These are phyloP conservation scores for Fomitopsis betulina DNA, from an alignment of 1,284 basidiomycete species.

Conservation along the genomic window DNA sequence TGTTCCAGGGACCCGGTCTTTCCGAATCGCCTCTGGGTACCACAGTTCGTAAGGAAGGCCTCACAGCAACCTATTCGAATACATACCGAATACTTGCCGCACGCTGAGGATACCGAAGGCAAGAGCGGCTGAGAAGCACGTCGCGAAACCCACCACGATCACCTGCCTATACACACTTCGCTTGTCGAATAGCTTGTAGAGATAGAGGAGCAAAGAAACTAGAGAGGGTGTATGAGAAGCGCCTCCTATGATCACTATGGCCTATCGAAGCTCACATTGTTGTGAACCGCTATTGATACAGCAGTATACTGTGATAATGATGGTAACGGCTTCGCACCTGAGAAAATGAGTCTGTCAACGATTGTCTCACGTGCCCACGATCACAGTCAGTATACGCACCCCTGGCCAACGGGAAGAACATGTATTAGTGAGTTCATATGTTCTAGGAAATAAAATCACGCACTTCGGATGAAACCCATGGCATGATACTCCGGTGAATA, in stretches of 20 bases:
- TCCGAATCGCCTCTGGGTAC: not conserved
- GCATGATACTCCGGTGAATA: not conserved
- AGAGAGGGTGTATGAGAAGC: not conserved
- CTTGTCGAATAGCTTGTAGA: not conserved
- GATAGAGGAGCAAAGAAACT: not conserved
- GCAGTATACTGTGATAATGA: not conserved
- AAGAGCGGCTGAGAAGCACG: not conserved
- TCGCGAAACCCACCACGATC: not conserved
- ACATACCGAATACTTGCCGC: not conserved
- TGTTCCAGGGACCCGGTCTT: not conserved
- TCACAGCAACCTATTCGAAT: not conserved
- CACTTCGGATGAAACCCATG: not conserved
- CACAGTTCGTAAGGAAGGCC: too few relatives aligned
- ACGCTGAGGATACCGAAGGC: not conserved
- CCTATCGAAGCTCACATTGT: not conserved
- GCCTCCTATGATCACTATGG: not conserved
- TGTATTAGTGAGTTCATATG: not conserved
- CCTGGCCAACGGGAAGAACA: not conserved
- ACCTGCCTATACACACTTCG: not conserved
- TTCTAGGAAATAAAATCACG: not conserved
- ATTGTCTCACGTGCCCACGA: not conserved
- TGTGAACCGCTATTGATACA: not conserved
- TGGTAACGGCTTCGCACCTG: not conserved
- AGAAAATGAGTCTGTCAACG: not conserved
- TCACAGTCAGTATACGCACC: not conserved